Conservation (phyloP, 1,284 basidiomycete species). For the Irpex sp. region DNA sequence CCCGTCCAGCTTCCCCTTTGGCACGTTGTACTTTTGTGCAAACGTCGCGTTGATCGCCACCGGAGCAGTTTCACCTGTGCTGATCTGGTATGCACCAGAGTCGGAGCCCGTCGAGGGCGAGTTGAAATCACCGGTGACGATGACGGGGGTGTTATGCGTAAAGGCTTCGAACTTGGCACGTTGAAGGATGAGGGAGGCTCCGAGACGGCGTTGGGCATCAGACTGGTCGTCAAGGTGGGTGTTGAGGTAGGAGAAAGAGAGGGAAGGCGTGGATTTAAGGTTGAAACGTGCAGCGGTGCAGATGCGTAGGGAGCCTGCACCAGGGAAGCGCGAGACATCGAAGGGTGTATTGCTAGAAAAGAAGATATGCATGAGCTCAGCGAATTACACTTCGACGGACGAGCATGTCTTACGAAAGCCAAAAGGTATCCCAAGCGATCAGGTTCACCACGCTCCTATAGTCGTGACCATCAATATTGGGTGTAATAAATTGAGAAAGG, state of each 20-base stretch:
- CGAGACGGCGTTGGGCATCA: conserved; percentile 47
- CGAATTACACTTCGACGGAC: no score
- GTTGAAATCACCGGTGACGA: conserved; percentile 56
- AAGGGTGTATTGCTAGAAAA: conserved; percentile 41
- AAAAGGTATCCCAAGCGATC: conserved; percentile 47
- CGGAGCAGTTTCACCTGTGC: conserved; percentile 38
- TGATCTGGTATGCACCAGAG: conserved; percentile 48
- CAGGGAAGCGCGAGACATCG: conserved; percentile 47
- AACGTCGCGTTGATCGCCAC: conserved; percentile 42
- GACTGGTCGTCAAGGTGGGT: conserved; percentile 55
- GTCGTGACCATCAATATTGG: not conserved
- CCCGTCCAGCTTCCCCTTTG: conserved; percentile 25
- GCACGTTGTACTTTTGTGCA: conserved; percentile 36
- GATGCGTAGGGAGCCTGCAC: conserved; percentile 49
- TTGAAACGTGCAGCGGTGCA: conserved; percentile 45
- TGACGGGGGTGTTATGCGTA: conserved; percentile 35
- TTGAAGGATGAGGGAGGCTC: conserved; percentile 46
- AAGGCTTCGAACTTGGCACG: conserved; percentile 47
- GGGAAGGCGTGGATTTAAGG: conserved; percentile 17
- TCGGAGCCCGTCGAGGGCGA: conserved; percentile 40
- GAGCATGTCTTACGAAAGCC: conserved; percentile 42
- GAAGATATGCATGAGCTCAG: not conserved
- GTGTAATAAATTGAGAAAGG: not conserved
- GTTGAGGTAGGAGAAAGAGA: conserved; percentile 42
- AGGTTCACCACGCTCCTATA: conserved; percentile 35